Conservation (phyloP, 2,329 filamentous ascomycete genomes). For the Arthroderma sp. region DNA sequence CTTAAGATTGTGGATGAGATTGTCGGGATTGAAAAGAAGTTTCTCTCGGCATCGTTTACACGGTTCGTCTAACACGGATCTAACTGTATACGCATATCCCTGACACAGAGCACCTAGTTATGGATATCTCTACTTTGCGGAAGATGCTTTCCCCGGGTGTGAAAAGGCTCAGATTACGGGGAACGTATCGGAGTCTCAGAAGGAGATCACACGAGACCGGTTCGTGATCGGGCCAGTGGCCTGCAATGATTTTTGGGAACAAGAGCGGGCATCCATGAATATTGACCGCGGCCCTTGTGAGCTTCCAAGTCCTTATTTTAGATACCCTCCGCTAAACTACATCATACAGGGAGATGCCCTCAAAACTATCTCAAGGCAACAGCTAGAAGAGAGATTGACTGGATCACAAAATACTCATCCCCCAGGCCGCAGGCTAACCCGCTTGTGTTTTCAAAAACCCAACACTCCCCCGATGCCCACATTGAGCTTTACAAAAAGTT, state of each 20-base stretch:
- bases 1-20: constrained; percentile 19
- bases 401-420: constrained; percentile 1
- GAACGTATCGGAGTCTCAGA: neutral
- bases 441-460: constrained; percentile 4
- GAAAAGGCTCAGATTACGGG: constrained; percentile 4
- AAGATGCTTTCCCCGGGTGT: constrained; percentile 9
- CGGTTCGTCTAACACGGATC: neutral
- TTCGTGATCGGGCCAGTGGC: constrained; percentile 10
- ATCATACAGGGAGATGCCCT: constrained; percentile 23
- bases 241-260: constrained; percentile 22
- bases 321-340: neutral
- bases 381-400: constrained; percentile 9
- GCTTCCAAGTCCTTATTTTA: constrained; percentile 5
- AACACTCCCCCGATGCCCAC: constrained; percentile 5
- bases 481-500: constrained; percentile 8
- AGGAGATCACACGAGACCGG: constrained; percentile 11
- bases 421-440: constrained; percentile 4
- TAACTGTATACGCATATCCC: neutral
- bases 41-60: constrained; percentile 12
- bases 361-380: constrained; percentile 7
- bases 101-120: constrained; percentile 1
- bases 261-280: constrained; percentile 24
- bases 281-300: constrained; percentile 34
- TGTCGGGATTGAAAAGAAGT: constrained; percentile 12
- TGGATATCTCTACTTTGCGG: constrained; percentile 9